These are phyloP conservation scores for Kingdonia uniflora DNA, from an alignment of 164 flowering plant genomes.

Conservation along the genomic window DNA sequence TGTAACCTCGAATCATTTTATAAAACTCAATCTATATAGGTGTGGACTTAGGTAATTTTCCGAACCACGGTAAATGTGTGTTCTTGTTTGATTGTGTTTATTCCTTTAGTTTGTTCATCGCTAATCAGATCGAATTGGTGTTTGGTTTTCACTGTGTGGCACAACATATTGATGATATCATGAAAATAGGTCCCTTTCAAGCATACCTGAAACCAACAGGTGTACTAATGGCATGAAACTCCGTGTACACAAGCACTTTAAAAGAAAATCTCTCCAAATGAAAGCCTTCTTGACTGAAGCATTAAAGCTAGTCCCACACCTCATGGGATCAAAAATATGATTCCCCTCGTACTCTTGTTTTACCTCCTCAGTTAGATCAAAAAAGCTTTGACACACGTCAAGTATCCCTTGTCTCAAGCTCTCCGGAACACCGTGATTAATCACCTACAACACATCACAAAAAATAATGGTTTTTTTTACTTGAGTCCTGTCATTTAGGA, in stretches of 20 bases:
- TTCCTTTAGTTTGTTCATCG: no score
- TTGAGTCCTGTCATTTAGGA: no score
- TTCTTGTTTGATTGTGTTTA: no score
- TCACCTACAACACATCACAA: conserved; percentile 30
- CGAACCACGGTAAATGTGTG: no score
- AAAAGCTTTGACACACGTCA: conserved; percentile 31
- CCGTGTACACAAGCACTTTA: conserved; percentile 51
- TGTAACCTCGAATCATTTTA: no score
- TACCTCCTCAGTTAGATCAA: conserved; percentile 47
- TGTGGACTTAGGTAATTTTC: no score
- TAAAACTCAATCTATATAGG: no score
- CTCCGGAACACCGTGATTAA: conserved; percentile 64
- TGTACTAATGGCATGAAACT: conserved; percentile 37
- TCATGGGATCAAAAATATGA: conserved; percentile 37
- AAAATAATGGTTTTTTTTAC: no score
- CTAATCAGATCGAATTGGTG: no score
- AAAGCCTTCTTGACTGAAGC: conserved; percentile 28
- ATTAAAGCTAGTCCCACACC: conserved; percentile 65
- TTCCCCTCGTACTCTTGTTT: conserved; percentile 31
- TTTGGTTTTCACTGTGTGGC: no score
- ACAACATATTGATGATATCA: no score
- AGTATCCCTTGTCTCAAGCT: conserved; percentile 25
- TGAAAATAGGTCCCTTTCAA: no score
- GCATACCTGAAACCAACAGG: conserved; percentile 43
- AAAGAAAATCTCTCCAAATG: conserved; percentile 75